phyloP scores from a whole-genome alignment of 495 filamentous ascomycete genomes.

The Jackrogersella multiformis region DNA sequence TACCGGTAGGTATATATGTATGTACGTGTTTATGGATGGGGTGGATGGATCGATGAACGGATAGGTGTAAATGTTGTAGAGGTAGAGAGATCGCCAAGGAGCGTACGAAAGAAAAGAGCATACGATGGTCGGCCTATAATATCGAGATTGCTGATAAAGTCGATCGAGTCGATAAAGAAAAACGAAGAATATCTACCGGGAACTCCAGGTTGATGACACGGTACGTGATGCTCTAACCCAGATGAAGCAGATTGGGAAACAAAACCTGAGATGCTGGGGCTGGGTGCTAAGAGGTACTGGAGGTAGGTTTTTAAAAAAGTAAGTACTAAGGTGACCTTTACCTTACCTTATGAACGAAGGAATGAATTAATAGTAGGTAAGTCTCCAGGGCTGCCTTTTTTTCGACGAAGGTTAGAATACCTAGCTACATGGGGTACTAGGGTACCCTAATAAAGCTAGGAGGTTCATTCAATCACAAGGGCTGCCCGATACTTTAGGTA shows the following conservation, averaged over 20 bases:
- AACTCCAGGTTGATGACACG: slow-evolving; percentile 10
- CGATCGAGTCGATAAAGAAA: neutral
- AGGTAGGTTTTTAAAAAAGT: neutral
- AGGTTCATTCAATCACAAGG: slow-evolving; percentile 8
- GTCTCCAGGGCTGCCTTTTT: neutral
- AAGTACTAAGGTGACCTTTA: slow-evolving; percentile 17
- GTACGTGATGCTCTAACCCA: slow-evolving; percentile 36
- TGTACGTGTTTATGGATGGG: slow-evolving; percentile 1
- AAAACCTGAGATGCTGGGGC: slow-evolving; percentile 27
- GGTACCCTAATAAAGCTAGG: slow-evolving; percentile 37
- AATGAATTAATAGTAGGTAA: slow-evolving; percentile 33
- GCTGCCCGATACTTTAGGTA: no score
- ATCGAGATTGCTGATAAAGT: slow-evolving; percentile 30
- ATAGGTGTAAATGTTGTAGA: slow-evolving; percentile 16
- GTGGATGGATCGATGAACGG: neutral
- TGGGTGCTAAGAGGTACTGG: slow-evolving; percentile 6
- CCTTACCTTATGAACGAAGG: slow-evolving; percentile 29
- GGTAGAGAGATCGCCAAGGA: slow-evolving; percentile 23
- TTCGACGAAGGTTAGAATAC: slow-evolving; percentile 32
- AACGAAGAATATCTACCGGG: neutral
- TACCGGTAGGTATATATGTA: slow-evolving; percentile 8
- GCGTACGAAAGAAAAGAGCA: slow-evolving; percentile 8
- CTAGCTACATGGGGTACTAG: slow-evolving; percentile 20
- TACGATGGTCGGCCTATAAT: slow-evolving; percentile 41
- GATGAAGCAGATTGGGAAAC: slow-evolving; percentile 34